Conservation (phyloP, 495 filamentous ascomycete species). For the Lasiosphaeria ovina region DNA sequence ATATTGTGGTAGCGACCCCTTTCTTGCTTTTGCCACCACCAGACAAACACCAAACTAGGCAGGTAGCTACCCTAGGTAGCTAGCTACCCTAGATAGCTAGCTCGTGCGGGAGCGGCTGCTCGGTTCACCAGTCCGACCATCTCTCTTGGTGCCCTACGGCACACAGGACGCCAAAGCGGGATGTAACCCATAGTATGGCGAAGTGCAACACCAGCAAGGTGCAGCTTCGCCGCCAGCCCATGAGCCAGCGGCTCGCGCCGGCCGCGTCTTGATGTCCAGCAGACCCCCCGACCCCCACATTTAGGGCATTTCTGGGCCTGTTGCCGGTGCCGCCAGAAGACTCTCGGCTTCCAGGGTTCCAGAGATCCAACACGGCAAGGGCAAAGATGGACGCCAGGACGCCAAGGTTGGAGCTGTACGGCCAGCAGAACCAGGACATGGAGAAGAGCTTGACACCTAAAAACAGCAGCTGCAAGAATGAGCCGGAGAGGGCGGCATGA, state of each 20-base stretch:
- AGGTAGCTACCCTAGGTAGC: not conserved
- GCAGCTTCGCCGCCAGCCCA: conserved; percentile 38
- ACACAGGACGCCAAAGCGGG: conserved; percentile 38
- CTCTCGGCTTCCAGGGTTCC: conserved; percentile 18
- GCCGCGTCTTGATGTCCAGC: conserved; percentile 11
- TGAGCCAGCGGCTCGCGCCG: conserved; percentile 23
- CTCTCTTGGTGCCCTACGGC: conserved; percentile 26
- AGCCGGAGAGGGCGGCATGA: conserved; percentile 24
- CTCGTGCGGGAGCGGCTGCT: not conserved
- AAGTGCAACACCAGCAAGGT: conserved; percentile 40
- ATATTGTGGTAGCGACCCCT: too few relatives aligned
- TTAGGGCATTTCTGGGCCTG: conserved; percentile 7
- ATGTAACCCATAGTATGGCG: conserved; percentile 36
- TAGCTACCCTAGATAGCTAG: too few relatives aligned
- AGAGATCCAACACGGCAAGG: conserved; percentile 42
- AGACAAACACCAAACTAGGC: too few relatives aligned
- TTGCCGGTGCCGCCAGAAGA: conserved; percentile 4
- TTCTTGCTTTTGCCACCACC: too few relatives aligned
- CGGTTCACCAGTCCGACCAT: conserved; percentile 38
- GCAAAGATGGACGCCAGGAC: conserved; percentile 35
- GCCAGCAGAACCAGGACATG: conserved; percentile 44
- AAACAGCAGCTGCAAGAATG: conserved; percentile 31
- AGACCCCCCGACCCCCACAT: conserved; percentile 10
- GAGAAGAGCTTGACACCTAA: conserved; percentile 42
- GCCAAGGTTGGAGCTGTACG: conserved; percentile 37